phyloP scores from a whole-genome alignment of 345 rosid species.

The Mallotus nudiflorus region DNA sequence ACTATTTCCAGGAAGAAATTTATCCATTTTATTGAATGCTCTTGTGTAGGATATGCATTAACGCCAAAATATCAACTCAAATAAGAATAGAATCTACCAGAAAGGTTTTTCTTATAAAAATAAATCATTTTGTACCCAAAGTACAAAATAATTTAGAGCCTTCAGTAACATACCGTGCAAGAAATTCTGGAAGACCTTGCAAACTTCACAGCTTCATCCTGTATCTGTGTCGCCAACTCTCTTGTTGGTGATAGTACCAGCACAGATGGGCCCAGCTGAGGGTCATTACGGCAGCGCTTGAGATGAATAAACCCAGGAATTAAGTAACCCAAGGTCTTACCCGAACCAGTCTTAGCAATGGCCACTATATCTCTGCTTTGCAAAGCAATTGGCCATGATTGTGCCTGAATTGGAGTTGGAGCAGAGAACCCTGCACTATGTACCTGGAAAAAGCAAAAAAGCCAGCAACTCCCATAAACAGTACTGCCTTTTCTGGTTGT shows the following conservation, averaged over 20 bases:
- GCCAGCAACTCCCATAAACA: slow-evolving; percentile 52
- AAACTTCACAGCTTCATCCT: slow-evolving; percentile 89
- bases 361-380: slow-evolving; percentile 93
- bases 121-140: not conserved
- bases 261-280: slow-evolving; percentile 87
- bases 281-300: slow-evolving; percentile 59
- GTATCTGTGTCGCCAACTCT: slow-evolving; percentile 97
- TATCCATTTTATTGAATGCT: not conserved
- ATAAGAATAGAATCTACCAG: not conserved
- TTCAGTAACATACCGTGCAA: slow-evolving; percentile 63
- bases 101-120: not conserved
- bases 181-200: slow-evolving; percentile 86
- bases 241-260: slow-evolving; percentile 94
- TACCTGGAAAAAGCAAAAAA: slow-evolving; percentile 79
- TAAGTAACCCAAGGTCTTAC: slow-evolving; percentile 94
- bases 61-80: not conserved
- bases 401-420: slow-evolving; percentile 99
- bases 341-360: slow-evolving; percentile 96
- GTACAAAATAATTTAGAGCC: not conserved
- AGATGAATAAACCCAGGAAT: slow-evolving; percentile 86
- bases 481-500: slow-evolving; percentile 47
- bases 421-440: slow-evolving; percentile 87
- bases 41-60: too few relatives aligned
- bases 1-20: not conserved
- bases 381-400: slow-evolving; percentile 96